Evolutionary conservation across 805 yeast genomes (phyloP), one percentile per base, ranked within the genome.

Genomic region (Cyberlindnera nakhonratchasimensis): DNA sequence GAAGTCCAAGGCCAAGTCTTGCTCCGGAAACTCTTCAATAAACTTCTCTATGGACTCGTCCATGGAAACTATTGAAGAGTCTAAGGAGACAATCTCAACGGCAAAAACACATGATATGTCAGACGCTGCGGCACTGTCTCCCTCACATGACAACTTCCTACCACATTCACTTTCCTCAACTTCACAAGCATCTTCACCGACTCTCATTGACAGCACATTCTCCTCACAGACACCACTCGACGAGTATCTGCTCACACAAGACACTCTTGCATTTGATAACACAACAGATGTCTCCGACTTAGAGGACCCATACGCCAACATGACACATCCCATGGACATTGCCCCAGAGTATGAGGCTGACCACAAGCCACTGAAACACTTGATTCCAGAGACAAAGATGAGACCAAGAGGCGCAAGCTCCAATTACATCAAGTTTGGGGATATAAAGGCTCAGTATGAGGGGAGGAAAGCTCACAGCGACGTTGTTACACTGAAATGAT

Each of bases 271-370:
- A n/a, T 39, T 40, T n/a, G 22, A 34, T 6, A 10, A 21, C 18
- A 23, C 39, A 9, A 35, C 37, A 1, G 13, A 13, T 5, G 5
- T 21, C 14, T 47, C 47, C 25, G 58, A 54, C 5, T 47, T 53
- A 14, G 54, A 39, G 22, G 59, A 57, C 34, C 62, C 59, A 8
- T 57, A 57, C 23, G 52, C 42, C 19, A 41, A 48, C 23, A 9
- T 53, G 10, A 29, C 45, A 12, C 61, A 55, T 39, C 60, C 60
- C 11, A 20, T 53, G 45, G 61, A 55, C 30, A 43, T 57, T 7
- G 26, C 24, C 2, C 33, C 36, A 5, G 43, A 29, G 21, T 31
- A 37, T 25, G 37, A 37, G 13, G 24, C 17, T 12, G 32, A 31
- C 10, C 25, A 45, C 19, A 24, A 20, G 12, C 7, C 34, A 4